Base-by-base conservation (phyloP, 345 rosid genomes). In the Mangifera indica region DNA sequence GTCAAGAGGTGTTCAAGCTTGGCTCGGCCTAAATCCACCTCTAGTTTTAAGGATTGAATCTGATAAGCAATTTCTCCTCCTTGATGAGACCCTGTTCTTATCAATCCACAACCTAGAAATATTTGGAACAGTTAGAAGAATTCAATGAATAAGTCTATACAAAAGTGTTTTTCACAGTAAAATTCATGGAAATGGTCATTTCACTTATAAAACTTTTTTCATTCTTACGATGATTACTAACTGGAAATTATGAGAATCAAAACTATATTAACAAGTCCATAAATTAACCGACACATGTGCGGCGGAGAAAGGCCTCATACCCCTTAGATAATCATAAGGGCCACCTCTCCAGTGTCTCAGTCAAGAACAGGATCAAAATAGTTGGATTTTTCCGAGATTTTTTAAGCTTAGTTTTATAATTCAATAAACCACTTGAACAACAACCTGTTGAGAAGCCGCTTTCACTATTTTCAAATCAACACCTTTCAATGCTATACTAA, bases 251-350 rank as follows among this genome's bases (percentile, higher is more conserved):
- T 45, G 17, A 58, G 9, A 58, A 5, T 7, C 32, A 57, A 25
- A 25, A 25, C 37, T 57, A 1, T 25, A 12, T 57, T 57, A 0
- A 57, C 61, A 63, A 22, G 32, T 22, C 34, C 51, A 48, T n/a
- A 60, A 42, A 21, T 10, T 29, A n/a, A 42, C 20, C 1, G 54
- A 61, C 75, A 69, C 49, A 4, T 76, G 83, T 69, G 17, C 80
- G 72, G 75, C 37, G 22, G 17, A 67, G 67, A 37, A 26, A 60
- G 26, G 18, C 7, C 5, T 51, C n/a, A 24, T 10, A 6, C 3
- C 5, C 2, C 18, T 14, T 11, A 18, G 5, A 21, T 15, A 14
- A 32, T 13, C 9, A n/a, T 32, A n/a, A 8, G 54, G 42, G 59
- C 40, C 69, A 63, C 25, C 20, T 45, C 15, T 11, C 53, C 37